phyloP scores from a whole-genome alignment of 176 grass and related monocot species.

The Rhynchospora tenuis region DNA sequence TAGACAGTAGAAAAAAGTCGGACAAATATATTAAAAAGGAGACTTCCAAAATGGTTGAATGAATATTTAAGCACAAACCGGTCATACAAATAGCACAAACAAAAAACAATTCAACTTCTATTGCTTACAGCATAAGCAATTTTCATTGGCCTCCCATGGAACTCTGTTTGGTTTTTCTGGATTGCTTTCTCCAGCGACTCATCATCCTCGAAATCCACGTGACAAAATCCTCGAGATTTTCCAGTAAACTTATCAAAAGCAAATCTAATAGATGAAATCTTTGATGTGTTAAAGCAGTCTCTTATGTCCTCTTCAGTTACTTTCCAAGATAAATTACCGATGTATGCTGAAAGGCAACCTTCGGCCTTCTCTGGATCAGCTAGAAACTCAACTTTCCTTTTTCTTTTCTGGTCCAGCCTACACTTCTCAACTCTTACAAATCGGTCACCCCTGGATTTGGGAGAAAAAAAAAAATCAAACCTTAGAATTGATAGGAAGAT shows the following conservation, averaged over 20 bases:
- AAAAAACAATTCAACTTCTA: constrained; percentile 37
- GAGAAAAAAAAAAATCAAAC: not conserved
- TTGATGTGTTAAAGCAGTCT: constrained; percentile 49
- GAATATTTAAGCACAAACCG: not conserved
- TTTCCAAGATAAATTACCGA: constrained; percentile 81
- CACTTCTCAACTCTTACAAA: constrained; percentile 72
- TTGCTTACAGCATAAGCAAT: constrained; percentile 72
- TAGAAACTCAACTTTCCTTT: constrained; percentile 52
- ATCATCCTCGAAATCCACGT: constrained; percentile 80
- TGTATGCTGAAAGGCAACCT: constrained; percentile 77
- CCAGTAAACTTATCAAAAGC: constrained; percentile 53
- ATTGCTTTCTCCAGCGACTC: constrained; percentile 69
- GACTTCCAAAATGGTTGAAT: not conserved
- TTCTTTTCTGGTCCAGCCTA: constrained; percentile 52
- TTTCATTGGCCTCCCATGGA: constrained; percentile 62
- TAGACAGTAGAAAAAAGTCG: not conserved
- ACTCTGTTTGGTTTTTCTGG: constrained; percentile 58
- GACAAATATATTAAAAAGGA: not conserved
- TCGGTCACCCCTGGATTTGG: constrained; percentile 40
- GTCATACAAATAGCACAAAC: not conserved
- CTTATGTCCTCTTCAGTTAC: constrained; percentile 54
- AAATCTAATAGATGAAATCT: constrained; percentile 68
- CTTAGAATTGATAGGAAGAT: not conserved
- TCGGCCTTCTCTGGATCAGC: constrained; percentile 59
- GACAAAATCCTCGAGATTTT: constrained; percentile 58